Evolutionary conservation across 768 basidiomycete species (phyloP).

Genomic region (Holtermanniella nyarrowii): DNA sequence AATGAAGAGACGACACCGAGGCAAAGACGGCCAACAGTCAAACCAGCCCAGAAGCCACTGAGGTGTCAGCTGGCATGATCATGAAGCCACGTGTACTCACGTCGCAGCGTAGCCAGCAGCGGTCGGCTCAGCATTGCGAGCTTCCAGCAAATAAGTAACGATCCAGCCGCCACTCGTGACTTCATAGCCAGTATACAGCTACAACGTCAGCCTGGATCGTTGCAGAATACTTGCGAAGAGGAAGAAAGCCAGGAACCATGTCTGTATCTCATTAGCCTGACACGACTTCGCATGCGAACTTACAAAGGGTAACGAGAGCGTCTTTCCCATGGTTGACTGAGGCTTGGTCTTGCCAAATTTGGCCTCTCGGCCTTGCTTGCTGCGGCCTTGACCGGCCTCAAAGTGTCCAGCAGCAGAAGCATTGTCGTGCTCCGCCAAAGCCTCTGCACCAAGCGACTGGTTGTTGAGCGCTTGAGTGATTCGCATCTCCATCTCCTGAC

Average conservation of each 20-base stretch:
- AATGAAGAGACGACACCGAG: neutral
- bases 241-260: neutral
- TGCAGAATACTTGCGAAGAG: neutral
- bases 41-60: neutral
- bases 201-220: neutral
- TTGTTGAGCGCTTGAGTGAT: neutral
- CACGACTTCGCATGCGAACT: neutral
- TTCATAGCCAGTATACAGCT: neutral
- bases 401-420: neutral
- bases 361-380: no score
- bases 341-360: neutral
- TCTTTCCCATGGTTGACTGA: neutral
- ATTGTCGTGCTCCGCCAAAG: neutral
- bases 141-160: slow-evolving; percentile 5
- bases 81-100: neutral
- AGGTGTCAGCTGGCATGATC: neutral
- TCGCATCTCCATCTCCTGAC: neutral
- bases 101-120: neutral
- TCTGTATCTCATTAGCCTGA: no score
- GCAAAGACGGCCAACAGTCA: neutral
- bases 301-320: neutral
- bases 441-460: neutral
- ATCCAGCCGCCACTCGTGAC: slow-evolving; percentile 14
- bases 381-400: neutral
- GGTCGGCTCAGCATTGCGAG: slow-evolving; percentile 1